phyloP scores from a whole-genome alignment of 2,329 filamentous ascomycete genomes.

The Clarireedia paspali region DNA sequence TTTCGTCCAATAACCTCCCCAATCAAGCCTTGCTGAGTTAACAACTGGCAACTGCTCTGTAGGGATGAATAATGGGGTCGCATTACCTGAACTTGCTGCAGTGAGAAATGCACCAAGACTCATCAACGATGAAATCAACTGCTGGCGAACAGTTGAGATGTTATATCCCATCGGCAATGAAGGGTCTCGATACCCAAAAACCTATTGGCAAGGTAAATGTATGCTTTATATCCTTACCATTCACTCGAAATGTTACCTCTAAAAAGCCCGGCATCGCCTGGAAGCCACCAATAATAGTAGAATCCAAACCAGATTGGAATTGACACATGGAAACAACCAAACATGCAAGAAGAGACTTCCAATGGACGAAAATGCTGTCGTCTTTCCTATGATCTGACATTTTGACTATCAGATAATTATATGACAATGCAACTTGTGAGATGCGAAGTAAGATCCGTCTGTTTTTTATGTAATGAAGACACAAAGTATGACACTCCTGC shows the following conservation, averaged over 20 bases:
- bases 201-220: slow-evolving; percentile 25
- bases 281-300: slow-evolving; percentile 12
- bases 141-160: slow-evolving; percentile 39
- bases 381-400: background rate
- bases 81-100: slow-evolving; percentile 38
- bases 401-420: background rate
- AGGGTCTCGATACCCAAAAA: slow-evolving; percentile 38
- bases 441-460: background rate
- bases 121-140: slow-evolving; percentile 44
- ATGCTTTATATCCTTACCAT: background rate
- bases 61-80: slow-evolving; percentile 15
- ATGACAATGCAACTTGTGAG: too few species aligned
- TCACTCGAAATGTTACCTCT: slow-evolving; percentile 7
- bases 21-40: background rate
- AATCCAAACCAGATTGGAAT: slow-evolving; percentile 20
- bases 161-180: slow-evolving; percentile 22
- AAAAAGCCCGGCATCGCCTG: slow-evolving; percentile 18
- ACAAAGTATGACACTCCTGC: too few species aligned
- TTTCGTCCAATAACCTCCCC: background rate
- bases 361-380: slow-evolving; percentile 2
- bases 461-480: background rate
- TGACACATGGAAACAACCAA: slow-evolving; percentile 17
- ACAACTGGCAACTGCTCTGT: background rate
- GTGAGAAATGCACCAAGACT: slow-evolving; percentile 44
- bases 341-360: slow-evolving; percentile 18